A percentile compares a stretch with the other conserved stretches of the same genome.
phyloP scores from a whole-genome alignment of 1,139 yeast species.

The Suhomyces ambrosiae region DNA sequence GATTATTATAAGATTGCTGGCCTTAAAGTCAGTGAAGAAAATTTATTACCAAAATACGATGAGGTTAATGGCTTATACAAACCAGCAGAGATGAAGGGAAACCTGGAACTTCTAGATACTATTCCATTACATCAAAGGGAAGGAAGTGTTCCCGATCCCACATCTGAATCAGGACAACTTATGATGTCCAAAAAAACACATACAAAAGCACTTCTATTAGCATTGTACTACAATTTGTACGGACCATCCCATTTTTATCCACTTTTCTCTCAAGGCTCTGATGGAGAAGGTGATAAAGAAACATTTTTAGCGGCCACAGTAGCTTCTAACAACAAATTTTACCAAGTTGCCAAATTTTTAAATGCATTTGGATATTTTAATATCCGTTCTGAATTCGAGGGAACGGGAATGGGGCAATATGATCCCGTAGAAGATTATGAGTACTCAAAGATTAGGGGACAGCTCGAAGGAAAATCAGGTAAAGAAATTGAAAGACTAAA shows the following conservation, averaged over 20 bases:
- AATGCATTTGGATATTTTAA: slow-evolving; percentile 57
- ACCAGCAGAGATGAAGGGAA: slow-evolving; percentile 3
- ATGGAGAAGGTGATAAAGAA: slow-evolving; percentile 92
- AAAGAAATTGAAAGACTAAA: slow-evolving; percentile 15
- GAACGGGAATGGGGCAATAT: slow-evolving; percentile 75
- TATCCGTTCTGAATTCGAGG: slow-evolving; percentile 45
- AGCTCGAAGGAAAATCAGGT: slow-evolving; percentile 12
- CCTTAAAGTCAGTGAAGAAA: slow-evolving; percentile 23
- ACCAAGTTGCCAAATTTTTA: slow-evolving; percentile 65
- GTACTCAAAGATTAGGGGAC: slow-evolving; percentile 8
- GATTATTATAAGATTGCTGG: slow-evolving; percentile 44
- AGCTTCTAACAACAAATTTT: slow-evolving; percentile 58
- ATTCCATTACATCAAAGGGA: slow-evolving; percentile 64
- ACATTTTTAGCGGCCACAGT: slow-evolving; percentile 81
- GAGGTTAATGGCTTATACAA: slow-evolving; percentile 30
- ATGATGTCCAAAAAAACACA: slow-evolving; percentile 69
- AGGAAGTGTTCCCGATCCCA: slow-evolving; percentile 78
- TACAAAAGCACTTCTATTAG: slow-evolving; percentile 61
- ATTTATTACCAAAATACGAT: slow-evolving; percentile 35
- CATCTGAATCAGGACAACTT: slow-evolving; percentile 83
- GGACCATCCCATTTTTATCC: slow-evolving; percentile 84
- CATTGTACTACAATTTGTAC: slow-evolving; percentile 75
- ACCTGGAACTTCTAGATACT: neutral
- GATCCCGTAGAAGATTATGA: slow-evolving; percentile 64
- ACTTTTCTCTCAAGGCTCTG: slow-evolving; percentile 80